Evolutionary conservation across 1,284 basidiomycete species (phyloP).

Genomic region (Leccinum subspadiceum): DNA sequence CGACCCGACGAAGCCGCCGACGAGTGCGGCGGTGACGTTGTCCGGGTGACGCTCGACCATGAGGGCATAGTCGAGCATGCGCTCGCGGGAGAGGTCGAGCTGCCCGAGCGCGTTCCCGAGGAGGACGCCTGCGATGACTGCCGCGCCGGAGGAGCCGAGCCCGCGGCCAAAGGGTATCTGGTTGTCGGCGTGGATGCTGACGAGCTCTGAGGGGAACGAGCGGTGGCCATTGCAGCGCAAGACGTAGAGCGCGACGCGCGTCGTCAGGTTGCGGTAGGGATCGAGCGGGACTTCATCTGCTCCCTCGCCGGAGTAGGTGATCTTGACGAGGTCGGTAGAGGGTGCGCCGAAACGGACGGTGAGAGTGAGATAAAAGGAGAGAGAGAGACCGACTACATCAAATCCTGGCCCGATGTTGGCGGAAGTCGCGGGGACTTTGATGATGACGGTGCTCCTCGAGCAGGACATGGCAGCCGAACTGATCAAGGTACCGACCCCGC

Average conservation of each 20-base stretch:
- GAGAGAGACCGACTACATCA: constrained; percentile 96
- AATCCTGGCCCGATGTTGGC: constrained; percentile 99
- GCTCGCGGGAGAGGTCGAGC: constrained; percentile 65
- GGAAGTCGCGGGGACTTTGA: constrained; percentile 92
- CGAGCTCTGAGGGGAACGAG: constrained; percentile 72
- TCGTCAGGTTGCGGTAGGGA: constrained; percentile 95
- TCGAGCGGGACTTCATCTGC: constrained; percentile 89
- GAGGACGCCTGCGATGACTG: constrained; percentile 94
- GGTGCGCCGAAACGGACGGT: constrained; percentile 51
- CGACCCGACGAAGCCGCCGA: constrained; percentile 98
- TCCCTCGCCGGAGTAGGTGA: constrained; percentile 88
- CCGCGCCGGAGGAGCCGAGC: constrained; percentile 95
- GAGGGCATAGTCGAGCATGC: constrained; percentile 93
- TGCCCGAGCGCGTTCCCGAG: constrained; percentile 84
- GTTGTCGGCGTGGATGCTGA: constrained; percentile 79
- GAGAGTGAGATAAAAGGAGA: constrained; percentile 85
- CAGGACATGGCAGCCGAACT: constrained; percentile 12
- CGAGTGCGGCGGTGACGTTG: constrained; percentile 96
- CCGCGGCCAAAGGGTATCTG: constrained; percentile 88
- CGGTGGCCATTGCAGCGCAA: constrained; percentile 80
- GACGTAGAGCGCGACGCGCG: constrained; percentile 97
- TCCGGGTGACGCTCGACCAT: constrained; percentile 99
- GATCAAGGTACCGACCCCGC: neutral
- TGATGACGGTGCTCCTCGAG: constrained; percentile 45
- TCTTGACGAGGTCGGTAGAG: constrained; percentile 51